phyloP scores from a whole-genome alignment of 768 basidiomycete species.

The Hemileccinum impolitum region DNA sequence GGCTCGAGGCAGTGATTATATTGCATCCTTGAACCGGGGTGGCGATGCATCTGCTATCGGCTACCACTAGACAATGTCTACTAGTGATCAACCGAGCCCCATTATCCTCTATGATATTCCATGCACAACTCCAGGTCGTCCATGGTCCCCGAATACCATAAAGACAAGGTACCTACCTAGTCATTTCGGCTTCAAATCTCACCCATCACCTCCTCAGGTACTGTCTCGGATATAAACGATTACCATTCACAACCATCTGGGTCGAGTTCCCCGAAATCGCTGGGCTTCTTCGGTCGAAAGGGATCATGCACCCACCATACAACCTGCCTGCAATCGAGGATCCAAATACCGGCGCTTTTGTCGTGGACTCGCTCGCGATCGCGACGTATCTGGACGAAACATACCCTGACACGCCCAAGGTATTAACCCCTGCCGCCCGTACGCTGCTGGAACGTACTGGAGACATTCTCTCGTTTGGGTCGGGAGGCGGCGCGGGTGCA shows the following conservation, averaged over 20 bases:
- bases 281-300: slow-evolving; percentile 22
- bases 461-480: slow-evolving; percentile 5
- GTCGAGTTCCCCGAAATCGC: slow-evolving; percentile 52
- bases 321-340: slow-evolving; percentile 53
- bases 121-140: slow-evolving; percentile 20
- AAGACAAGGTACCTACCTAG: slow-evolving; percentile 28
- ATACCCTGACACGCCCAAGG: slow-evolving; percentile 40
- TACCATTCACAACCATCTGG: slow-evolving; percentile 20
- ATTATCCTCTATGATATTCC: slow-evolving; percentile 38
- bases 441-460: slow-evolving; percentile 36
- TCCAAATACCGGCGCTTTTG: slow-evolving; percentile 33
- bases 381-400: slow-evolving; percentile 47
- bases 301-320: slow-evolving; percentile 28
- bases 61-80: no score
- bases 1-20: no score
- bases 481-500: not conserved
- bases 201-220: slow-evolving; percentile 31
- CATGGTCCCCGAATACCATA: slow-evolving; percentile 40
- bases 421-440: slow-evolving; percentile 35
- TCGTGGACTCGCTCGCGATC: slow-evolving; percentile 44
- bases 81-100: slow-evolving; percentile 11
- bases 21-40: no score
- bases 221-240: slow-evolving; percentile 23
- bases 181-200: no score
- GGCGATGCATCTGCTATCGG: no score